Percentiles rank a stretch among this genome's conserved stretches.
Evolutionary conservation across 441 rosid species (phyloP).

Genomic region (Pelargonium australe): DNA sequence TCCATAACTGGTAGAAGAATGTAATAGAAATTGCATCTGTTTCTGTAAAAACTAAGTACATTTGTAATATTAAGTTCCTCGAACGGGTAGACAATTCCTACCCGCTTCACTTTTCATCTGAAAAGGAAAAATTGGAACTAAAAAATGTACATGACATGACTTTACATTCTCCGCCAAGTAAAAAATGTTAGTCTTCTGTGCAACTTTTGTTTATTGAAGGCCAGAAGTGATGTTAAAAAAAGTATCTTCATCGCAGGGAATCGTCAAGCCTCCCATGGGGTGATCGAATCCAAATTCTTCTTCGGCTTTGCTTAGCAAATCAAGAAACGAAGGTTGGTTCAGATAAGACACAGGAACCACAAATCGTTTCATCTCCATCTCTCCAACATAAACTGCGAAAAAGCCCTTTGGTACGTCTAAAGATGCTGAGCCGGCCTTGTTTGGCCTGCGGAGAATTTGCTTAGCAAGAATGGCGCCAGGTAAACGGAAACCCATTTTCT

Average conservation of each 20-base stretch:
- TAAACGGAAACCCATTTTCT: neutral
- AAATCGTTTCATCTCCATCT: constrained; percentile 28
- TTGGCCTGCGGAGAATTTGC: neutral
- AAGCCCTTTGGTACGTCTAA: constrained; percentile 40
- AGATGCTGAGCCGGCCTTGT: neutral
- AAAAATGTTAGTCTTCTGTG: neutral
- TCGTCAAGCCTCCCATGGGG: constrained; percentile 9
- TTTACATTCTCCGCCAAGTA: neutral
- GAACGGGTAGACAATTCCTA: neutral
- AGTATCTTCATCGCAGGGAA: constrained; percentile 14
- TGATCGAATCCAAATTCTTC: constrained; percentile 18
- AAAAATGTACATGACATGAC: neutral
- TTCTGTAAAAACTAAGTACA: no score
- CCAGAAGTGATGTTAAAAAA: neutral
- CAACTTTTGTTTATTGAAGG: neutral
- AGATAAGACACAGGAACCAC: constrained; percentile 37
- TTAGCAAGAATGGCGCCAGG: neutral
- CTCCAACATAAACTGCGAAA: constrained; percentile 48
- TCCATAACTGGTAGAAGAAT: no score
- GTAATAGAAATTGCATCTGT: no score
- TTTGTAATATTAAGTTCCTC: neutral
- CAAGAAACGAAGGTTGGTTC: constrained; percentile 35
- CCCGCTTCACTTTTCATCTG: neutral
- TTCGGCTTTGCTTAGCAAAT: constrained; percentile 5
- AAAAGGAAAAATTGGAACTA: neutral